Evolutionary conservation across 768 basidiomycete genomes (phyloP).

Genomic region (Galerina marginata): DNA sequence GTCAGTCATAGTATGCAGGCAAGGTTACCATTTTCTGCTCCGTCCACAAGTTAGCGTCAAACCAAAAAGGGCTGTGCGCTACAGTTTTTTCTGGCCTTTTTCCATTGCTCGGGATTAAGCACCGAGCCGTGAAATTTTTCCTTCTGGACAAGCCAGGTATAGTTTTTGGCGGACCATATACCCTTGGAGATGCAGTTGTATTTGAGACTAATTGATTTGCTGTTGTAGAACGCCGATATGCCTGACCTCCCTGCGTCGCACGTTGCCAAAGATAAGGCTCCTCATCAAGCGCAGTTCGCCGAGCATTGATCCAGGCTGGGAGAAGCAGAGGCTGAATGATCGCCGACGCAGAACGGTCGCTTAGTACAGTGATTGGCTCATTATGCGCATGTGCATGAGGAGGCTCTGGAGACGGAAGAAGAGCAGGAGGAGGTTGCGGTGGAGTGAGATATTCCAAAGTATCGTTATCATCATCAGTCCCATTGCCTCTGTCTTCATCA

Average conservation of each 20-base stretch:
- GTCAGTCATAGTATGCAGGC: background rate
- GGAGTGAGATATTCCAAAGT: conserved; percentile 16
- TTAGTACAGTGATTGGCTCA: background rate
- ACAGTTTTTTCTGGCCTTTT: background rate
- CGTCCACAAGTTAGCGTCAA: conserved; percentile 20
- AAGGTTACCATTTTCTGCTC: conserved; percentile 1
- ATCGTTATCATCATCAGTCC: conserved; percentile 4
- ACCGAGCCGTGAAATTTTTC: conserved; percentile 5
- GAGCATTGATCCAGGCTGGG: conserved; percentile 14
- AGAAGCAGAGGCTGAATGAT: background rate
- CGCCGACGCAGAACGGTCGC: background rate
- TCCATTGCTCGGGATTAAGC: background rate
- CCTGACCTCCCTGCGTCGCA: background rate
- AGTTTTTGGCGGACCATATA: background rate
- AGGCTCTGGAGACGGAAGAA: background rate
- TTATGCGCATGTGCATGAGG: background rate
- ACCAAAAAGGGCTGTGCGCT: conserved; percentile 9
- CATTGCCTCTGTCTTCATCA: background rate
- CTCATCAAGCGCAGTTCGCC: background rate
- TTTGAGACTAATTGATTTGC: background rate
- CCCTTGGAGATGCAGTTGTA: background rate
- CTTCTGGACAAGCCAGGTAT: background rate
- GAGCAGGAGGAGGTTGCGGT: conserved; percentile 5
- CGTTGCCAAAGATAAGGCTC: conserved; percentile 12
- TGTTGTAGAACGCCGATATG: background rate